Base-by-base conservation (phyloP, 805 yeast genomes). In the Teunomyces lycoperdinae region DNA sequence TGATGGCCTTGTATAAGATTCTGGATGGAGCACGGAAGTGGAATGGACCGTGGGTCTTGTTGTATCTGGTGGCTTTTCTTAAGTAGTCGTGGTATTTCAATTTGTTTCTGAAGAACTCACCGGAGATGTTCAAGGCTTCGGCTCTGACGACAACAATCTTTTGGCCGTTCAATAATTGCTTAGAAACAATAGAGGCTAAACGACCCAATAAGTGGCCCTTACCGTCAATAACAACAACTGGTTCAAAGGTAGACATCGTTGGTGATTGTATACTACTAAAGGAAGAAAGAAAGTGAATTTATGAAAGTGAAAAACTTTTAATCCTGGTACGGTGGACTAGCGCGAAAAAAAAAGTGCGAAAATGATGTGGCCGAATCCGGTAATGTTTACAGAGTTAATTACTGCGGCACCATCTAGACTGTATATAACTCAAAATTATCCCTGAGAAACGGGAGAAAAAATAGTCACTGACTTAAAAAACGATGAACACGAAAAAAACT, bases 1-100 rank as follows among this genome's bases (percentile, higher is more conserved):
- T 88, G 76, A 94, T 79, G 71, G 99, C 97, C 87, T 94, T 94
- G 95, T 91, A 91, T 80, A 94, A 90, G 80, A 94, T 92, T 82
- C 98, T 90, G 58, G 98, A 91, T 78, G 99, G 99, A 58, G 99
- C 99, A 81, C 98, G 94, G 96, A 94, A 94, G 78, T 94, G 99
- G 97, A 92, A 94, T 72, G 98, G 98, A 83, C 99, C 99, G 77
- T 90, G 87, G 71, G 83, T 86, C 83, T 90, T 90, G 96, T 94
- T 94, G 91, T 77, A 94, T 81, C 96, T 87, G 74, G 99, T 91
- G 69, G 95, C 88, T 86, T 94, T 94, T 86, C 99, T 91, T 79
- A 94, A 87, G 90, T 91, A 94, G 76, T 95, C 99, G 80, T 91
- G 97, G 94, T 90, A 94, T 88, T 94, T 94, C 79, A 92, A 87